Evolutionary conservation across 2,329 filamentous ascomycete species (phyloP).

Genomic region (Boeremia exigua): DNA sequence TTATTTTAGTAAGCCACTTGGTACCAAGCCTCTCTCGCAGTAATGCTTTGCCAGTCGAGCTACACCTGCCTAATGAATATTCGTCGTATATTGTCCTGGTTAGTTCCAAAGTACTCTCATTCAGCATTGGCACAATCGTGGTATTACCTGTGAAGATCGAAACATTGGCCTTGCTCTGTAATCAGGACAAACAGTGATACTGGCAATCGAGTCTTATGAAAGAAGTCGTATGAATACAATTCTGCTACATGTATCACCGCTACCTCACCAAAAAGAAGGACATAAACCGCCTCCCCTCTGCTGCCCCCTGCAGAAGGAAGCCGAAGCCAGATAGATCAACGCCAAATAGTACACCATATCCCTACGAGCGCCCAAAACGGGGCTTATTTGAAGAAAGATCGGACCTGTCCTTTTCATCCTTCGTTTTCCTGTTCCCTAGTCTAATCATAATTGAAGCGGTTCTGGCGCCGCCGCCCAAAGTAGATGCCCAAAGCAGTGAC

Average conservation of each 20-base stretch:
- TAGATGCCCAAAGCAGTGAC: conserved; percentile 6
- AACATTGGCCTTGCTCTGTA: no score
- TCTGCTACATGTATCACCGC: background rate
- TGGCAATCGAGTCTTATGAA: no score
- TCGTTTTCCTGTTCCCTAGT: conserved; percentile 2
- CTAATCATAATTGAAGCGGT: conserved; percentile 19
- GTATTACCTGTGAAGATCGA: no score
- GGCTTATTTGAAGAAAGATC: background rate
- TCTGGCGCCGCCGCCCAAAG: conserved; percentile 10
- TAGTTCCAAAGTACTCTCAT: no score
- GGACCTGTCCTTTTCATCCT: background rate
- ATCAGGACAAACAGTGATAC: no score
- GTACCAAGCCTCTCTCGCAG: no score
- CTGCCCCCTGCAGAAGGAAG: background rate
- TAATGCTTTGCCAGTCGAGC: no score
- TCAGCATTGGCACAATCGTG: no score
- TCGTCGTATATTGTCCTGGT: no score
- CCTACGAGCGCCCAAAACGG: conserved; percentile 9
- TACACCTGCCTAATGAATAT: no score
- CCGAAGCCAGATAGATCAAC: background rate
- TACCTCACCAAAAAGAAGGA: background rate
- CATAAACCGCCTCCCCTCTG: background rate
- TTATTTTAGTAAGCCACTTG: no score
- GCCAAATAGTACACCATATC: conserved; percentile 7
- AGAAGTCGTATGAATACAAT: background rate